Conservation (phyloP, 257 asterid genomes). For the Lavandula angustifolia region DNA sequence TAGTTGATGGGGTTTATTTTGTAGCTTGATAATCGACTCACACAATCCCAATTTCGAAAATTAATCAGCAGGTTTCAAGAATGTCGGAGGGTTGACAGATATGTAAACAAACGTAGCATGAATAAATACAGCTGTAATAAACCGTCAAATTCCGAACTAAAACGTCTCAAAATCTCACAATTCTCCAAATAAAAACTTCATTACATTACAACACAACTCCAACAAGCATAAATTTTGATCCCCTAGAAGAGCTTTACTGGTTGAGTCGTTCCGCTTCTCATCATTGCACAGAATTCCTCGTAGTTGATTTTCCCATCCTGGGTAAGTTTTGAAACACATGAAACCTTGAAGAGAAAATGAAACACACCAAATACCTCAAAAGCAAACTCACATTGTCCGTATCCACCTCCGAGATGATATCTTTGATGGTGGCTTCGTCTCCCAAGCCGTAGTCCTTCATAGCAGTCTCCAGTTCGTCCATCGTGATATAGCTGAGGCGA, state of each 20-base stretch:
- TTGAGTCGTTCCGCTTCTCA: slow-evolving; percentile 58
- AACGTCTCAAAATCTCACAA: slow-evolving; percentile 29
- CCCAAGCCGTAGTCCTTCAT: slow-evolving; percentile 91
- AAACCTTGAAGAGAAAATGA: neutral
- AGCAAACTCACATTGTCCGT: slow-evolving; percentile 74
- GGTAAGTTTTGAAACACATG: slow-evolving; percentile 16
- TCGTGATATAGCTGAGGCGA: slow-evolving; percentile 63
- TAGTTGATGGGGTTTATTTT: no score
- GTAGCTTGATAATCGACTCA: no score
- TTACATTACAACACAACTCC: no score
- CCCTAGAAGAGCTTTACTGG: slow-evolving; percentile 42
- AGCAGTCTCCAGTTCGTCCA: slow-evolving; percentile 76
- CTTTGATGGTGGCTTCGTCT: slow-evolving; percentile 70
- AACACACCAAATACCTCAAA: neutral
- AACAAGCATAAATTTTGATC: neutral
- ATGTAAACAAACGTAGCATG: no score
- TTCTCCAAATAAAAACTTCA: neutral
- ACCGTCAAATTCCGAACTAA: slow-evolving; percentile 7
- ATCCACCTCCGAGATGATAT: slow-evolving; percentile 83
- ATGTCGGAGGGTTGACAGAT: no score
- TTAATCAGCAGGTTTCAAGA: no score
- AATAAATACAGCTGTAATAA: neutral
- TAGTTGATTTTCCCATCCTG: slow-evolving; percentile 64
- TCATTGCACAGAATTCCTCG: slow-evolving; percentile 64
- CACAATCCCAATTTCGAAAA: no score